phyloP scores from a whole-genome alignment of 345 rosid genomes.

The Salix arbutifolia region DNA sequence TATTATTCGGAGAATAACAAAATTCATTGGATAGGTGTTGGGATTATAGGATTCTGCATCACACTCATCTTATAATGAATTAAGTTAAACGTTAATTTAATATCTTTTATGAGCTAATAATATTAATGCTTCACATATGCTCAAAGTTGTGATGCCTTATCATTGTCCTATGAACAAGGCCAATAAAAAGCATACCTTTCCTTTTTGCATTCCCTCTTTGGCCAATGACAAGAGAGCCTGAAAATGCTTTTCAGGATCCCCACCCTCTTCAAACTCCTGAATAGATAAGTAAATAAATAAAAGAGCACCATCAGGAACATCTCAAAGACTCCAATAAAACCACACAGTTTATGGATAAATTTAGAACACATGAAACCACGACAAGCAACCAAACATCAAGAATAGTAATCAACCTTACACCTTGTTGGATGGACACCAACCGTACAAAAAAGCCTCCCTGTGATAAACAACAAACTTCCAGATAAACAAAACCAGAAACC shows the following conservation, averaged over 20 bases:
- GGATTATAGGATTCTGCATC: background rate
- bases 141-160: background rate
- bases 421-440: conserved; percentile 99
- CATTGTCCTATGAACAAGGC: background rate
- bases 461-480: conserved; percentile 13
- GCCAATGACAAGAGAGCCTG: conserved; percentile 74
- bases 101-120: background rate
- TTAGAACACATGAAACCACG: background rate
- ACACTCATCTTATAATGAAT: background rate
- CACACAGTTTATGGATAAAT: background rate
- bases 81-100: background rate
- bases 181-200: conserved; percentile 50
- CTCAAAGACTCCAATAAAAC: background rate
- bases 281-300: background rate
- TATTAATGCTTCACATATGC: background rate
- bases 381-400: conserved; percentile 2
- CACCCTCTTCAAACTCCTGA: conserved; percentile 89
- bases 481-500: background rate
- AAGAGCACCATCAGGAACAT: conserved; percentile 14
- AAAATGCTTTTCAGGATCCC: conserved; percentile 83
- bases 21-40: background rate
- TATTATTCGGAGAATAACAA: background rate
- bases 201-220: conserved; percentile 78
- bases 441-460: conserved; percentile 89
- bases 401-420: conserved; percentile 54